Evolutionary conservation across 441 rosid species (phyloP).

Genomic region (Erodium moschatum): DNA sequence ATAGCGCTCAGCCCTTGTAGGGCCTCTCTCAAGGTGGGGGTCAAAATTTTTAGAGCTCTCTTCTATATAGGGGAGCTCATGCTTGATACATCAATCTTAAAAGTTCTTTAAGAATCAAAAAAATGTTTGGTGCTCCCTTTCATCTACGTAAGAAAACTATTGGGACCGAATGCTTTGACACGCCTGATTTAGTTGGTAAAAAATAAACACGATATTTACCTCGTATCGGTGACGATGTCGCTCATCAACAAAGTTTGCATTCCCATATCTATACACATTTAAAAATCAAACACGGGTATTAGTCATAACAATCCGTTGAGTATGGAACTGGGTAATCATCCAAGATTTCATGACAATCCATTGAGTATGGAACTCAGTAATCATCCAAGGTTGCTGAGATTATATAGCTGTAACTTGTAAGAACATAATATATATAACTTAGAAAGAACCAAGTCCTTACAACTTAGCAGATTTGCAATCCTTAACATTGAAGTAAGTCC

Average conservation of each 20-base stretch:
- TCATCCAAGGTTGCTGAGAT: not conserved
- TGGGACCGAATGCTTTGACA: too few relatives aligned
- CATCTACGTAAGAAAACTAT: too few relatives aligned
- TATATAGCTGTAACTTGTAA: too few relatives aligned
- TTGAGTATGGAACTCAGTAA: not conserved
- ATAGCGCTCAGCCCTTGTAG: too few relatives aligned
- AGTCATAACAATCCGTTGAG: conserved; percentile 11
- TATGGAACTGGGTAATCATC: not conserved
- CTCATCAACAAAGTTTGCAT: conserved; percentile 39
- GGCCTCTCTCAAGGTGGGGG: too few relatives aligned
- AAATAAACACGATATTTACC: too few relatives aligned
- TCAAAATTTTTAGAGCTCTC: too few relatives aligned
- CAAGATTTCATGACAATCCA: not conserved
- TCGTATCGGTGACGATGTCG: conserved; percentile 58
- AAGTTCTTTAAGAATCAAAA: too few relatives aligned
- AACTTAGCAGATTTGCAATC: conserved; percentile 51
- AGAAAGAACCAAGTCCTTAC: conserved; percentile 29
- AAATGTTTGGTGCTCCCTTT: too few relatives aligned
- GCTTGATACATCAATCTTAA: too few relatives aligned
- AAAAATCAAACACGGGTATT: not conserved
- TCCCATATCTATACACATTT: conserved; percentile 37
- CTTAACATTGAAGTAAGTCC: conserved; percentile 37
- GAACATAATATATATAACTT: not conserved
- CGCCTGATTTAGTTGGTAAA: too few relatives aligned
- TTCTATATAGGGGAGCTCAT: too few relatives aligned